phyloP scores from a whole-genome alignment of 805 yeast species.

The Wickerhamiella azyma region DNA sequence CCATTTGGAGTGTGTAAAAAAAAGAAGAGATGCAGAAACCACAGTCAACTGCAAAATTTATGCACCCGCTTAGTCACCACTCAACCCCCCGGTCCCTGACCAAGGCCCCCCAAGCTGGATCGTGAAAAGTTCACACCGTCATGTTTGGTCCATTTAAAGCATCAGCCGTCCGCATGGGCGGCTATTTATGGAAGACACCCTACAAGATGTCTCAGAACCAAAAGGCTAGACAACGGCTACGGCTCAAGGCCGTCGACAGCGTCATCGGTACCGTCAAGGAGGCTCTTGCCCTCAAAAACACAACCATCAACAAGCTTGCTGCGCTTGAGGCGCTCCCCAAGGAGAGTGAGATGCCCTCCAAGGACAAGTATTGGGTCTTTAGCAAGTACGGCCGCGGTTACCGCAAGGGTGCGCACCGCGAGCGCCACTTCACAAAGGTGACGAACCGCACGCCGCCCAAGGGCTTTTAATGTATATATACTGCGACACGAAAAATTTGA shows the following conservation, averaged over 20 bases:
- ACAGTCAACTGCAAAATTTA: not conserved
- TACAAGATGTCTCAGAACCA: slow-evolving; percentile 69
- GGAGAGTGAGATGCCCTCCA: slow-evolving; percentile 64
- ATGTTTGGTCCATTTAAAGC: slow-evolving; percentile 68
- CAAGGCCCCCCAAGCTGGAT: not conserved
- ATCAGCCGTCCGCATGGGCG: slow-evolving; percentile 46
- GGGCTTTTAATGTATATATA: slow-evolving; percentile 34
- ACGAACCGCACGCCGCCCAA: slow-evolving; percentile 70
- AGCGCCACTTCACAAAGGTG: slow-evolving; percentile 81
- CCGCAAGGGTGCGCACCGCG: slow-evolving; percentile 68
- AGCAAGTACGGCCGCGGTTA: slow-evolving; percentile 60
- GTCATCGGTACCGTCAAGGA: slow-evolving; percentile 53
- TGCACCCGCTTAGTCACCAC: not conserved
- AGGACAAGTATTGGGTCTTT: slow-evolving; percentile 80
- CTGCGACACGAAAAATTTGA: too few species aligned
- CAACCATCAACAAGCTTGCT: slow-evolving; percentile 26
- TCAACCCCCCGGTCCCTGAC: not conserved
- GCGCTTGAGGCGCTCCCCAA: slow-evolving; percentile 46
- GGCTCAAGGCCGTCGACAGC: slow-evolving; percentile 70
- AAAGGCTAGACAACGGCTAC: slow-evolving; percentile 69
- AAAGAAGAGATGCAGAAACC: not conserved
- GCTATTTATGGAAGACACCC: slow-evolving; percentile 67
- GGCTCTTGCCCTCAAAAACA: slow-evolving; percentile 30
- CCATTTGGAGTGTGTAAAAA: not conserved
- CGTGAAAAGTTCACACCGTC: not conserved